Base-by-base conservation (phyloP, 1,139 yeast genomes). In the Kurtzmaniella quercitrusa region DNA sequence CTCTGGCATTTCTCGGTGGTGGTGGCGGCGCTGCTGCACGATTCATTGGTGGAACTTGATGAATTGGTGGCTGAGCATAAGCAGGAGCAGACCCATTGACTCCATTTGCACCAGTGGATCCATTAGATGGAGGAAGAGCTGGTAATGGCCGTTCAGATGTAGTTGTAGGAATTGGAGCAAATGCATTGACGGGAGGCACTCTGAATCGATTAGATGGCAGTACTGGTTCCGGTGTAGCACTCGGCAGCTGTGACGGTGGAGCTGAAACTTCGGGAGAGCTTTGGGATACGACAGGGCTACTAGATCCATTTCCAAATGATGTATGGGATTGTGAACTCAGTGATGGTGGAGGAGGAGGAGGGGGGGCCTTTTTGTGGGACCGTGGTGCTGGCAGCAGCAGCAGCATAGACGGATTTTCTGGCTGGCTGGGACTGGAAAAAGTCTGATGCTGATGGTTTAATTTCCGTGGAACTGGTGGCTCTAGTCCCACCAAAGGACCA, bases 401-500 rank as follows among this genome's bases (percentile, higher is more conserved):
- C 14, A 36, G 11, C 41, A 14, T 46, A 27, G 12, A 46, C 39
- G 2, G 52, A 27, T 7, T 55, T 47, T 18, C 48, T 15, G 29
- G 36, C 55, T 27, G 41, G 49, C 27, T 31, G 42, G 55, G 33
- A 41, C 48, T 12, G 11, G 15, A 15, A n/a, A 17, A 21, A 19
- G 49, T 52, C 52, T 50, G 56, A 47, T 51, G 52, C 52, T 50
- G 56, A 47, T 51, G 52, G 46, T 73, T 75, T 48, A 69, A 75
- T 52, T 76, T 75, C 47, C 93, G 68, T 2, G 95, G 95, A 45
- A 87, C 70, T 16, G 95, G 95, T 2, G 95, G 95, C 56, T 87
- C 95, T 38, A 86, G 63, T 0, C 95, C 95, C 31, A 85, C 94
- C 53, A 87, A 68, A 2, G 93, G 93, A 1, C 95, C 94, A 23